These are phyloP conservation scores for Nepenthes alata DNA, from an alignment of 179 eudicot genomes.

Conservation along the genomic window DNA sequence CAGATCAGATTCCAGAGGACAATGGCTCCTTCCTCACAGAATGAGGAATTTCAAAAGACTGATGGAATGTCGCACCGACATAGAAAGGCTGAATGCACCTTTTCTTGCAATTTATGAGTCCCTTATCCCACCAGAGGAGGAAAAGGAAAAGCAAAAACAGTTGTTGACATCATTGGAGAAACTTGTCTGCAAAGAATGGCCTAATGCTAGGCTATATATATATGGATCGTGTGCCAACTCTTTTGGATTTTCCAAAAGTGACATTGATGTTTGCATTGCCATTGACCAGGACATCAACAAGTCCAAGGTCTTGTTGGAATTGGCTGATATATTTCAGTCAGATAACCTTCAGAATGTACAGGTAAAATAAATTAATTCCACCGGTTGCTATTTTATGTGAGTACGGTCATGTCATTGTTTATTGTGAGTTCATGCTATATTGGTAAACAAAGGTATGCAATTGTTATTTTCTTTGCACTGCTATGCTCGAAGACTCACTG, in stretches of 20 bases:
- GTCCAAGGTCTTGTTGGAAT: conserved; percentile 59
- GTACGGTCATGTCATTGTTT: no score
- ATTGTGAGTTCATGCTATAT: no score
- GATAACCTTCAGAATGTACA: conserved; percentile 87
- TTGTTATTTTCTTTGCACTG: no score
- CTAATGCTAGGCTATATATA: conserved; percentile 58
- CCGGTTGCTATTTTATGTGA: neutral
- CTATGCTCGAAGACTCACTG: no score
- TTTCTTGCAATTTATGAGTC: conserved; percentile 62
- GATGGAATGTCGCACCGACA: conserved; percentile 55
- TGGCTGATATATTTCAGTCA: conserved; percentile 73
- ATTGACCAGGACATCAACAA: conserved; percentile 42
- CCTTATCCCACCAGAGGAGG: conserved; percentile 75
- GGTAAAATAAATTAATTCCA: conserved; percentile 24
- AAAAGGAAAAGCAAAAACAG: conserved; percentile 71
- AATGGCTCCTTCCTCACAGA: conserved; percentile 51
- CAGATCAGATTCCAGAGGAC: conserved; percentile 80
- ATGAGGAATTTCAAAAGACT: conserved; percentile 45
- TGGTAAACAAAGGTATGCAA: no score
- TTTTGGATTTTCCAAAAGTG: conserved; percentile 85
- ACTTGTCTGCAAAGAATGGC: conserved; percentile 81
- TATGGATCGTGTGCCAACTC: conserved; percentile 99
- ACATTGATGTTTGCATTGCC: conserved; percentile 85
- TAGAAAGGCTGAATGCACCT: conserved; percentile 37
- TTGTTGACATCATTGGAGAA: conserved; percentile 58